Evolutionary conservation across 2,329 filamentous ascomycete species (phyloP).

Genomic region (Coniochaeta ligniaria): DNA sequence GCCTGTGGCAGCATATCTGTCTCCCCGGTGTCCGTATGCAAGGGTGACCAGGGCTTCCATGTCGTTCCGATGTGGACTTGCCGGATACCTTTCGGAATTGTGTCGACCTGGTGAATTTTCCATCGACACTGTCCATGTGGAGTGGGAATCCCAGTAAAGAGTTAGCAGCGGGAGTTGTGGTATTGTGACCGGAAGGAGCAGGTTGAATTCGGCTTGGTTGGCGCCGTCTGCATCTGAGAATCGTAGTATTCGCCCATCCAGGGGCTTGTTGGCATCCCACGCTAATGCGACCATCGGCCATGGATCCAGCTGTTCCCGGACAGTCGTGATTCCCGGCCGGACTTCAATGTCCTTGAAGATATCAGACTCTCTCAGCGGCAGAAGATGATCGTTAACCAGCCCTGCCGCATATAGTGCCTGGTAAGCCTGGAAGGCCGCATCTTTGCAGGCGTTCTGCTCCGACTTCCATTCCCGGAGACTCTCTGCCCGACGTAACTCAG

Average conservation of each 20-base stretch:
- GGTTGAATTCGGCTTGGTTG: conserved; percentile 28
- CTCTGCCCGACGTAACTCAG: conserved; percentile 44
- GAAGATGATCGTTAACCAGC: conserved; percentile 68
- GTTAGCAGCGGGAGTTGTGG: conserved; percentile 26
- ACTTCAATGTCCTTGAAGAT: conserved; percentile 27
- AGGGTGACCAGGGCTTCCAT: conserved; percentile 30
- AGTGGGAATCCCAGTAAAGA: conserved; percentile 30
- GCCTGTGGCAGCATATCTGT: conserved; percentile 35
- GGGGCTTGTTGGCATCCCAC: conserved; percentile 28
- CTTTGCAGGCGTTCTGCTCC: conserved; percentile 66
- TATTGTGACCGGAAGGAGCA: conserved; percentile 36
- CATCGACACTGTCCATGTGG: conserved; percentile 29
- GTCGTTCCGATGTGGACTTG: neutral
- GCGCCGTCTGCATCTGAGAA: conserved; percentile 25
- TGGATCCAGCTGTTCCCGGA: conserved; percentile 33
- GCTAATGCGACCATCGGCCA: conserved; percentile 35
- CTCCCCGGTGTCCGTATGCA: conserved; percentile 40
- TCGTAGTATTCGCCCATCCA: conserved; percentile 22
- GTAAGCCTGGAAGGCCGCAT: conserved; percentile 80
- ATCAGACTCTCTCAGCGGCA: conserved; percentile 52
- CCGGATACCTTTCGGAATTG: neutral
- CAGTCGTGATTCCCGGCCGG: conserved; percentile 25
- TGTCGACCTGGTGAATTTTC: conserved; percentile 4
- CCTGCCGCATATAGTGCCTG: conserved; percentile 59
- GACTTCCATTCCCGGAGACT: conserved; percentile 57